Evolutionary conservation across 1,139 yeast genomes (phyloP).

Genomic region (Blastobotrys illinoisensis): DNA sequence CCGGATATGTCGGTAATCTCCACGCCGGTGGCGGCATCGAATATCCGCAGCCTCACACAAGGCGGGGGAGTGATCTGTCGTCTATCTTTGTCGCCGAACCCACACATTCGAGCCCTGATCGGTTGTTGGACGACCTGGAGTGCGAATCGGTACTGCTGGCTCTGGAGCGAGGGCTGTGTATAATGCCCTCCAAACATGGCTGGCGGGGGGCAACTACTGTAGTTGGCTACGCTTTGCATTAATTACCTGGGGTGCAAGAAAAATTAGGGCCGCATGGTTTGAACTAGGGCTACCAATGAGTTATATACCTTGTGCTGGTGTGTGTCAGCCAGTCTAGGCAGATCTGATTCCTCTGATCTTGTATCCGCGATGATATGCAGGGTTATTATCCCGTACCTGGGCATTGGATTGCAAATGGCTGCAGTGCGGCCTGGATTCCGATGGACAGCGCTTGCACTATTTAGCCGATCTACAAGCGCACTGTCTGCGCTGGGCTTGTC

Average conservation of each 20-base stretch:
- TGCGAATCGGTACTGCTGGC: conserved; percentile 12
- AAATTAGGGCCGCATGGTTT: neutral
- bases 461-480: neutral
- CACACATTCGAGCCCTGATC: conserved; percentile 43
- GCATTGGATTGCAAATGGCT: neutral
- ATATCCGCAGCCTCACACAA: conserved; percentile 34
- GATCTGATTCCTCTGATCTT: neutral
- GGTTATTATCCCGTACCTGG: neutral
- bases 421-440: neutral
- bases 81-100: conserved; percentile 42
- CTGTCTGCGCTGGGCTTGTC: neutral
- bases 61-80: conserved; percentile 43
- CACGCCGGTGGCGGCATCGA: conserved; percentile 27
- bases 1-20: conserved; percentile 23
- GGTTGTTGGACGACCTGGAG: conserved; percentile 40
- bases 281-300: neutral
- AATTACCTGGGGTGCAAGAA: neutral
- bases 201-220: conserved; percentile 3
- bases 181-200: neutral
- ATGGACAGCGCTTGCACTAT: neutral
- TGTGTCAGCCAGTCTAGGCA: neutral
- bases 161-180: neutral
- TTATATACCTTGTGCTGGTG: neutral
- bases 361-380: neutral
- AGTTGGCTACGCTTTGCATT: conserved; percentile 10